Base-by-base conservation (phyloP, 129 eudicot genomes). In the carrot (Daucus carota) region DNA sequence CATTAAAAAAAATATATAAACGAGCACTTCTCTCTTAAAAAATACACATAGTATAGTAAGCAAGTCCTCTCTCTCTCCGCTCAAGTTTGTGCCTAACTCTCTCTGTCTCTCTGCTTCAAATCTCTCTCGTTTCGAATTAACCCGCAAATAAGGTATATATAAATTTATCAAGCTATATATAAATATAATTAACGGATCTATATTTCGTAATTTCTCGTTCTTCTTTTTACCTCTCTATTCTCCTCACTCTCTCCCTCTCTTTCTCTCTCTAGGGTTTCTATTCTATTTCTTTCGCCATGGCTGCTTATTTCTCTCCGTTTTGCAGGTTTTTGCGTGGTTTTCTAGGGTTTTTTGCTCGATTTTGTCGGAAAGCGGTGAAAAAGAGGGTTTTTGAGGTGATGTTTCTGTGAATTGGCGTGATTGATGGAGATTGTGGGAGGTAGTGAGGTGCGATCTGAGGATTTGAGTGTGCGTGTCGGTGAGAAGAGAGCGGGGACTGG, bases 61-160 rank as follows among this genome's bases (percentile, higher is more conserved):
- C 65, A 57, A 57, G 65, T 70, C 26, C 74, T 70, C 74, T 70
- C 74, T 70, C 74, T 1, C 50, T 70, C 71, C 20, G 48, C 74
- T 70, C 32, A 41, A 70, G 52, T 70, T 70, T 62, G 12, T 62
- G 54, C 40, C 69, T 13, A 13, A 11, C 10, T 36, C 40, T 36
- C 72, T 14, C 72, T 67, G 17, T 33, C 47, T 20, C 50, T 70
- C 74, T 68, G 73, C 43, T 68, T 67, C 76, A 72, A 59, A 63
- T 29, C 70, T 63, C 70, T 63, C 38, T 63, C 62, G 18, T 31
- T 63, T 63, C 10, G 29, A 70, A 83, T 83, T 83, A 73, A 87
- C 92, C 90, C 92, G 83, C 87, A 85, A 81, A 86, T 70, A 84
- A 84, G 88, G 86, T 85, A 73, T 71, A 60, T 85, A 36, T 68